A percentile compares a stretch with the other conserved stretches of the same genome.
Evolutionary conservation across 2,329 filamentous ascomycete genomes (phyloP).

Genomic region (Stenocarpella maydis): DNA sequence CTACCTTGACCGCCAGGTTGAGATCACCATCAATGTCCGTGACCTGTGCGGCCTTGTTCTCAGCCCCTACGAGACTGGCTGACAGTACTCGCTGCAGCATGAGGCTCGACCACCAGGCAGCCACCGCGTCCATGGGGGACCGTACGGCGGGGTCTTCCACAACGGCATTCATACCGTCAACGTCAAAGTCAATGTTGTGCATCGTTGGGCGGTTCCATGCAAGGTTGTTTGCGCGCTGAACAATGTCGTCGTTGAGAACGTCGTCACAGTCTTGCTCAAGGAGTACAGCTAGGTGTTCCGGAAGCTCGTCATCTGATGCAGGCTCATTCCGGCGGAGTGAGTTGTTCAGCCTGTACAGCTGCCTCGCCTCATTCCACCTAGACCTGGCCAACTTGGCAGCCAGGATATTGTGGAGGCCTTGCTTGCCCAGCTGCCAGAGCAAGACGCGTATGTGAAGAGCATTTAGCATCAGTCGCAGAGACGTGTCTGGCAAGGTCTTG

Average conservation of each 20-base stretch:
- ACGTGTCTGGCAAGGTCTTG: constrained; percentile 84
- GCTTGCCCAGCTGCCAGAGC: constrained; percentile 78
- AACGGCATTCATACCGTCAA: constrained; percentile 81
- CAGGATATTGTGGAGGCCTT: constrained; percentile 72
- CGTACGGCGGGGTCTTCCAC: constrained; percentile 86
- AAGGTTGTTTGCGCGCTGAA: constrained; percentile 88
- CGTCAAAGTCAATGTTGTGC: constrained; percentile 67
- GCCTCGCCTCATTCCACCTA: constrained; percentile 83
- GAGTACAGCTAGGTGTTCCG: constrained; percentile 77
- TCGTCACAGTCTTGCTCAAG: constrained; percentile 83
- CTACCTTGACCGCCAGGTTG: constrained; percentile 73
- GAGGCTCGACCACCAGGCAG: constrained; percentile 88
- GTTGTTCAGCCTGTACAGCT: constrained; percentile 62
- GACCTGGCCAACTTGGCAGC: constrained; percentile 77
- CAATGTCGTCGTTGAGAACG: constrained; percentile 78
- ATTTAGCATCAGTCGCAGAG: constrained; percentile 86
- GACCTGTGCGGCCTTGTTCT: constrained; percentile 52
- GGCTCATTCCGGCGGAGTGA: constrained; percentile 55
- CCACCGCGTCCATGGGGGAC: constrained; percentile 87
- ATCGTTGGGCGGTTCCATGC: constrained; percentile 85
- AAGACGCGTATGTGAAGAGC: constrained; percentile 91
- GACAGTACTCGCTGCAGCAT: constrained; percentile 75
- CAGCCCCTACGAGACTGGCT: constrained; percentile 64
- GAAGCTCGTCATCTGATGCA: constrained; percentile 69
- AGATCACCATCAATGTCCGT: constrained; percentile 59